Evolutionary conservation across 352 stramenopile genomes (phyloP).

Genomic region (Globisporangium heterothallicum): DNA sequence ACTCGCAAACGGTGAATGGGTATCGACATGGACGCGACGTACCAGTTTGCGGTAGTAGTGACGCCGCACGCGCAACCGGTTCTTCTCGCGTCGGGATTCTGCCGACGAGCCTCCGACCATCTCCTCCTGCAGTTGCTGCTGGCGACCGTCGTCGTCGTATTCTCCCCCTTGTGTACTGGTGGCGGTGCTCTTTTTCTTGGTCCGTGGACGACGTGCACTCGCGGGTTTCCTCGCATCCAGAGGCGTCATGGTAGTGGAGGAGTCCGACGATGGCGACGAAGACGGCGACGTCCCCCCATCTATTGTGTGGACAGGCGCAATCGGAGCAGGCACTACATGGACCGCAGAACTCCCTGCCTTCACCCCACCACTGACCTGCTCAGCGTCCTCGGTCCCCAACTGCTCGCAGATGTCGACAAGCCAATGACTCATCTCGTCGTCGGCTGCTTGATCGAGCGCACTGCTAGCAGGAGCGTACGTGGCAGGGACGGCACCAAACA

Average conservation of each 20-base stretch:
- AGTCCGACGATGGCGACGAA: constrained; percentile 9
- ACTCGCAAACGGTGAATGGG: background rate
- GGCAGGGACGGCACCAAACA: no score
- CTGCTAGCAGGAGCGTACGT: no score
- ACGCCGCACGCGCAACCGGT: constrained; percentile 16
- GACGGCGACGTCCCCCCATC: constrained; percentile 2
- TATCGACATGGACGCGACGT: background rate
- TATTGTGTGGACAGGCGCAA: background rate
- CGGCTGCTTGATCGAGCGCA: no score
- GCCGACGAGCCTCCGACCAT: background rate
- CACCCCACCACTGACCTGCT: background rate
- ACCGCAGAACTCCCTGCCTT: background rate
- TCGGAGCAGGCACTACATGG: background rate
- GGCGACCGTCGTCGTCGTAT: background rate
- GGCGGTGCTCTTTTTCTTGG: no score
- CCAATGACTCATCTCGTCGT: constrained; percentile 15
- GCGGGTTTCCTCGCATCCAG: background rate
- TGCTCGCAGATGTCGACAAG: constrained; percentile 15
- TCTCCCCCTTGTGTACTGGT: no score
- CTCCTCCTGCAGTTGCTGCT: background rate
- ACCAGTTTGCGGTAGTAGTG: constrained; percentile 18
- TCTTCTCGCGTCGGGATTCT: constrained; percentile 14
- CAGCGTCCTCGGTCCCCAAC: constrained; percentile 6
- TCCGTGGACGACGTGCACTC: background rate
- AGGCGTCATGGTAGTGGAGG: constrained; percentile 6